A percentile compares a stretch with the other conserved stretches of the same genome.
Conservation (phyloP, 768 basidiomycete species). For the Pleurotus cornucopiae region DNA sequence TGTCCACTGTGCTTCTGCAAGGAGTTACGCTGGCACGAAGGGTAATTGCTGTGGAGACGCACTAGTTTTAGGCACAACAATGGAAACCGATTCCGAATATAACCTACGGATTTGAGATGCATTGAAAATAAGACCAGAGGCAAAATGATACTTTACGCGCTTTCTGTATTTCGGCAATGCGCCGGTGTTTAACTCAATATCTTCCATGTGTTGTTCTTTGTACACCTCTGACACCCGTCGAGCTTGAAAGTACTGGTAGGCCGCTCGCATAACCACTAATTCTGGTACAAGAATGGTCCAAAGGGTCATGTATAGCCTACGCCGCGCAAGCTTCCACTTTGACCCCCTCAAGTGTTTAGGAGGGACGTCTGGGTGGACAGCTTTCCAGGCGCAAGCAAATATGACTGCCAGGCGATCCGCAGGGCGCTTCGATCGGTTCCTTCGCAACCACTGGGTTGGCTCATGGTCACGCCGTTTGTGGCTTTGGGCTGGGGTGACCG, state of each 20-base stretch:
- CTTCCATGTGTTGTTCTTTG: neutral
- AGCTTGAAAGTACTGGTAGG: slow-evolving; percentile 16
- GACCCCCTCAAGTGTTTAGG: slow-evolving; percentile 9
- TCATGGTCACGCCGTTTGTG: neutral
- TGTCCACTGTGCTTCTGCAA: neutral
- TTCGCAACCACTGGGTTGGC: neutral
- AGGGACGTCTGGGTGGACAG: slow-evolving; percentile 25
- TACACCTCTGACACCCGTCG: slow-evolving; percentile 1
- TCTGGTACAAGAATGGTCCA: slow-evolving; percentile 20
- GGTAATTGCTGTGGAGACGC: no score
- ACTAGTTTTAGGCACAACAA: no score
- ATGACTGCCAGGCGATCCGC: slow-evolving; percentile 22
- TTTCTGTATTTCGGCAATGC: no score
- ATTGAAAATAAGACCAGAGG: no score
- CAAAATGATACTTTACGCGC: no score
- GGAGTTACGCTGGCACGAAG: no score
- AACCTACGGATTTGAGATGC: no score
- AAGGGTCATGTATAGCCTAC: slow-evolving; percentile 1
- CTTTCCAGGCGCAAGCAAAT: slow-evolving; percentile 25
- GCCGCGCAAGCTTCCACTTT: neutral
- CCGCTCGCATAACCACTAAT: slow-evolving; percentile 18
- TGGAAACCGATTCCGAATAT: no score
- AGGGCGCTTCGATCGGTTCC: neutral
- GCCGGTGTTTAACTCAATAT: no score
- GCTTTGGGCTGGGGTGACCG: neutral